Base-by-base conservation (phyloP, 2,329 filamentous ascomycete species). In the Byssochlamys sp. region DNA sequence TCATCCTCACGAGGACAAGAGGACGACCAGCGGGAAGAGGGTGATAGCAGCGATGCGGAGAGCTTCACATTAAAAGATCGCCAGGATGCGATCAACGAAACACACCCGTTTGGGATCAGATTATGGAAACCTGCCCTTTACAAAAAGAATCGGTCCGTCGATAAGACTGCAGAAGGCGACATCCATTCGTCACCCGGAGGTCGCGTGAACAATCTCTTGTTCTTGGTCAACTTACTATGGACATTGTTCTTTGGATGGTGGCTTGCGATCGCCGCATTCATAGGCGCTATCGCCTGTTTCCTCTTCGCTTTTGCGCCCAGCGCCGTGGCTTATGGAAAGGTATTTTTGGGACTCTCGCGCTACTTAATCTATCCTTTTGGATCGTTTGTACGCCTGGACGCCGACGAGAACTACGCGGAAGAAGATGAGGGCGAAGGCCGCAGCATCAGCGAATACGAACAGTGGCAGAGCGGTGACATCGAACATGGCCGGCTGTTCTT, bases 101-200 rank as follows among this genome's bases (percentile, higher is more conserved):
- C 94, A 0, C 94, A 99, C 79, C 94, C 94, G 0, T 99, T 99
- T 67, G 94, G 94, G 79, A 97, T 99, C 70, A 86, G 95, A 71
- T 90, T 99, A 62, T 99, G 94, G 94, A 99, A 99, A 74, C 94
- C 94, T 50, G 95, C 94, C 1, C 74, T 99, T 61, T 99, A 99
- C 81, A 99, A 99, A 76, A 99, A 99, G 74, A 87, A 88, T 66
- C 86, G 94, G 57, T 99, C 94, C 0, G 95, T 99, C 39, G 91
- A 97, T 72, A 94, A 95, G 74, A 95, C 87, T 52, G 94, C 94
- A 4, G 92, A 97, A 75, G 91, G 89, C 12, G 94, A 99, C 72
- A 97, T 99, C 59, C 94, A 99, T 76, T 97, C 92, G 2, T 86
- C 90, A 1, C 94, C 94, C 0, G 94, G 94, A 25, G 89, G 90